A percentile compares a stretch with the other conserved stretches of the same genome.
Conservation (phyloP, 306 rosid species). For the Sphenostylis stenocarpa region DNA sequence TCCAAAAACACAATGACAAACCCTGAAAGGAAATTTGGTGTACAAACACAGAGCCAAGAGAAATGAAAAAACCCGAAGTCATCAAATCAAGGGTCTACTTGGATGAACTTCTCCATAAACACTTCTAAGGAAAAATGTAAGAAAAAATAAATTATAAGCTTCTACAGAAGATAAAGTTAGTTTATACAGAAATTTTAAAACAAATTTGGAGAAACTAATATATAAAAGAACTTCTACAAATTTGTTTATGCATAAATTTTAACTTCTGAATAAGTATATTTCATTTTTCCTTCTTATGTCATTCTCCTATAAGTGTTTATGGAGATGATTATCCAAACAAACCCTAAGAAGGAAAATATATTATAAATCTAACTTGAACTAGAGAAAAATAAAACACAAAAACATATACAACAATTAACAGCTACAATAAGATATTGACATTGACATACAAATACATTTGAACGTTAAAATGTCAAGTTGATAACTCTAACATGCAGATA, state of each 20-base stretch:
- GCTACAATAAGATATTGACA: not conserved
- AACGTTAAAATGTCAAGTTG: not conserved
- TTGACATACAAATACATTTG: not conserved
- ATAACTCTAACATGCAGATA: not conserved
- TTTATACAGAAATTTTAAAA: no score
- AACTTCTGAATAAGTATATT: no score
- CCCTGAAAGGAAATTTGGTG: not conserved
- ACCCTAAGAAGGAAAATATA: conserved; percentile 3
- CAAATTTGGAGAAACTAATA: not conserved
- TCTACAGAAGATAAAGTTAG: not conserved
- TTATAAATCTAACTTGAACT: conserved; percentile 1
- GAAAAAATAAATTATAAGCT: not conserved
- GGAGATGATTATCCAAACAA: not conserved
- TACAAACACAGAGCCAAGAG: not conserved
- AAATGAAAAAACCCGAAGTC: conserved; percentile 4
- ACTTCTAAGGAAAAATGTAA: no score
- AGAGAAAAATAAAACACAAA: not conserved
- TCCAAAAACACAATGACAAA: not conserved
- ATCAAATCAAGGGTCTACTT: not conserved
- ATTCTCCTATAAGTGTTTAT: not conserved
- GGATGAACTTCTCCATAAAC: not conserved
- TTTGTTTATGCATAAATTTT: no score
- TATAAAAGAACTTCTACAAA: not conserved
- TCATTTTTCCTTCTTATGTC: no score
- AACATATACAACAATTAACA: not conserved